phyloP scores from a whole-genome alignment of 139 green algal genomes.

The Chlamydomonas schloesseri region DNA sequence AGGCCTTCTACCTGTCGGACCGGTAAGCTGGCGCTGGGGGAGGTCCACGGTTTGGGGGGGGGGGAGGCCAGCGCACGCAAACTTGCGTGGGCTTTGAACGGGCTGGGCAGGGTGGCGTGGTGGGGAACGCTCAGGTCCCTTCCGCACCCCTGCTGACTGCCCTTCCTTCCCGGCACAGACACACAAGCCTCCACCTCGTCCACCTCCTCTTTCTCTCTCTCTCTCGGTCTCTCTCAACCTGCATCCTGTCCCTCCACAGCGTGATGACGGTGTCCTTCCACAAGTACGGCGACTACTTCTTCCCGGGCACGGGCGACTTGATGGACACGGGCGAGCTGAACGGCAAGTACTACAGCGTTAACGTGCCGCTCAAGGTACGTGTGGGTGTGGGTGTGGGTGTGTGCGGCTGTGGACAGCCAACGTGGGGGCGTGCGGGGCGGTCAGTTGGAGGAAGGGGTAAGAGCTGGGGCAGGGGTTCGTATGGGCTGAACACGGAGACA shows the following conservation, averaged over 20 bases:
- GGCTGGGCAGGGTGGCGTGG: too few relatives aligned
- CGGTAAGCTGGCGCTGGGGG: constrained; percentile 9
- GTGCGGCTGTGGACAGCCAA: too few relatives aligned
- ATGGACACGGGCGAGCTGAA: constrained; percentile 86
- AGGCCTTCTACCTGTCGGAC: constrained; percentile 90
- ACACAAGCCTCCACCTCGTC: too few relatives aligned
- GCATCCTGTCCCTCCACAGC: not conserved
- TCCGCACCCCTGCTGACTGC: too few relatives aligned
- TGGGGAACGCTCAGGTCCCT: too few relatives aligned
- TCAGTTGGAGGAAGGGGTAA: not conserved
- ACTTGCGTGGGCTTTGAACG: too few relatives aligned
- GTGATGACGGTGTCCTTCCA: constrained; percentile 89
- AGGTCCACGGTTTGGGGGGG: not conserved
- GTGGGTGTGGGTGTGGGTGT: too few relatives aligned
- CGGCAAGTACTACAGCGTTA: constrained; percentile 85
- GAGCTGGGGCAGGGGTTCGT: not conserved
- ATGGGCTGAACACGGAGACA: too few relatives aligned
- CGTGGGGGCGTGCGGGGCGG: too few relatives aligned
- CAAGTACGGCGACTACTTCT: constrained; percentile 93
- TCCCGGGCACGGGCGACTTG: constrained; percentile 95
- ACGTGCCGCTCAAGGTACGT: constrained; percentile 85
- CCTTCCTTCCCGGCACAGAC: too few relatives aligned
- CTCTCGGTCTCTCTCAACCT: too few relatives aligned
- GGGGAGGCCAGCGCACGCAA: not conserved
- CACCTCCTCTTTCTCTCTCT: too few relatives aligned